These are phyloP conservation scores for Paxillus ammoniavirescens DNA, from an alignment of 768 basidiomycete genomes.

Conservation along the genomic window DNA sequence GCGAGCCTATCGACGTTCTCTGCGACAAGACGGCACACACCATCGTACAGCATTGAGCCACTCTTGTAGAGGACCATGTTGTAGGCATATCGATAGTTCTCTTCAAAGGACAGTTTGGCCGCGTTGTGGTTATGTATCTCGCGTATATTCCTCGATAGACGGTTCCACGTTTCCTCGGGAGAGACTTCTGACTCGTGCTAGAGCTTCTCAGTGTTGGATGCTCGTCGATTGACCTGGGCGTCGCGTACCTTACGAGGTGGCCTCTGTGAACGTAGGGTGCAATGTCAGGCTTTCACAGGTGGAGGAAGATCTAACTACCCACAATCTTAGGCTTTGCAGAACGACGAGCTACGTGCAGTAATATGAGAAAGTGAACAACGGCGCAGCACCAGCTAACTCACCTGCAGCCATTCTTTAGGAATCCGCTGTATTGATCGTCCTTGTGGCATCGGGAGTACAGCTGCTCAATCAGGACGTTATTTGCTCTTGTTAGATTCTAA, in stretches of 20 bases:
- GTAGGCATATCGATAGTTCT: conserved; percentile 92
- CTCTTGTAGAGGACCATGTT: conserved; percentile 89
- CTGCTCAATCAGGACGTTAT: conserved; percentile 21
- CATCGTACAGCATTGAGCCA: conserved; percentile 84
- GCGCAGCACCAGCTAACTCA: conserved; percentile 9
- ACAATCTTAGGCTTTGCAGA: conserved; percentile 41
- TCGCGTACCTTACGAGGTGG: conserved; percentile 45
- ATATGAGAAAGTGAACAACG: conserved; percentile 13
- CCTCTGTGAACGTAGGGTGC: conserved; percentile 32
- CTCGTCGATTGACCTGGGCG: not conserved
- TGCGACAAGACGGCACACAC: conserved; percentile 72
- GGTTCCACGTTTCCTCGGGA: conserved; percentile 81
- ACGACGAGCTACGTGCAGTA: conserved; percentile 23
- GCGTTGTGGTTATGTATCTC: conserved; percentile 97
- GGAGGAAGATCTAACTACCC: conserved; percentile 28
- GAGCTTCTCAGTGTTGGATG: conserved; percentile 3
- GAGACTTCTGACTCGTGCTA: conserved; percentile 76
- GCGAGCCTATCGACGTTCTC: conserved; percentile 85
- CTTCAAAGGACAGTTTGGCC: conserved; percentile 84
- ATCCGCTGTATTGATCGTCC: conserved; percentile 8
- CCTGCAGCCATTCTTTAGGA: conserved; percentile 29
- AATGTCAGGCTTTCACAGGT: conserved; percentile 18
- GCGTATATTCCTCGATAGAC: conserved; percentile 79
- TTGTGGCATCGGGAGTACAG: conserved; percentile 8
- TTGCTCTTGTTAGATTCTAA: conserved; percentile 33